phyloP scores from a whole-genome alignment of 176 grass and related monocot species.

The Hyparrhenia diplandra region DNA sequence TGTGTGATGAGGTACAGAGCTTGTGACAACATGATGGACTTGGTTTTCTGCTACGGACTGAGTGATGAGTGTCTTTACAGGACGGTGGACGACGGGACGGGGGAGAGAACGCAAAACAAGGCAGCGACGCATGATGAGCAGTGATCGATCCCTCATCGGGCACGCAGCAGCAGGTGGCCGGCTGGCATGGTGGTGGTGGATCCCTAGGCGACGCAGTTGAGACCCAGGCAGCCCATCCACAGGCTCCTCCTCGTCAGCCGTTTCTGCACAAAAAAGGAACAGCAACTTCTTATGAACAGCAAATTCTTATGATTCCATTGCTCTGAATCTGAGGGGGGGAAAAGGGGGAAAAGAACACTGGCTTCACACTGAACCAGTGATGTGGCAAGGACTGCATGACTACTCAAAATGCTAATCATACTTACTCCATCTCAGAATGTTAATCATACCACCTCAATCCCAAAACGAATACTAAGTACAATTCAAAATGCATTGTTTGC shows the following conservation, averaged over 20 bases:
- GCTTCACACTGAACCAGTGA: neutral
- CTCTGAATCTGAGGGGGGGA: neutral
- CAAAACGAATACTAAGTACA: no score
- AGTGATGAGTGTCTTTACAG: neutral
- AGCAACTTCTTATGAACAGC: neutral
- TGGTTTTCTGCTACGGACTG: slow-evolving; percentile 20
- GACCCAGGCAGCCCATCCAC: slow-evolving; percentile 18
- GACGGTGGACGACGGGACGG: no score
- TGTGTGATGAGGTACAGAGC: no score
- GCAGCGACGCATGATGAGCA: neutral
- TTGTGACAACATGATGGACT: slow-evolving; percentile 18
- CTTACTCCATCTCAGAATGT: neutral
- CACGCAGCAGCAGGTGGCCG: neutral
- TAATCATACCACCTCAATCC: neutral
- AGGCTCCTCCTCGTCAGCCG: slow-evolving; percentile 12
- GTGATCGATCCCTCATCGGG: neutral
- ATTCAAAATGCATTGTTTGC: no score
- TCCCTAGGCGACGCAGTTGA: slow-evolving; percentile 38
- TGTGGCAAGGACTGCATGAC: neutral
- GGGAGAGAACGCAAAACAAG: slow-evolving; percentile 22
- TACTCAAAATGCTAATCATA: neutral
- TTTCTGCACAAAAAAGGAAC: slow-evolving; percentile 1
- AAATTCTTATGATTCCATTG: no score
- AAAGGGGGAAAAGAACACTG: no score
- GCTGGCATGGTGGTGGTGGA: neutral